These are phyloP conservation scores for Zymoseptoria brevis DNA, from an alignment of 2,329 filamentous ascomycete species.

Conservation along the genomic window DNA sequence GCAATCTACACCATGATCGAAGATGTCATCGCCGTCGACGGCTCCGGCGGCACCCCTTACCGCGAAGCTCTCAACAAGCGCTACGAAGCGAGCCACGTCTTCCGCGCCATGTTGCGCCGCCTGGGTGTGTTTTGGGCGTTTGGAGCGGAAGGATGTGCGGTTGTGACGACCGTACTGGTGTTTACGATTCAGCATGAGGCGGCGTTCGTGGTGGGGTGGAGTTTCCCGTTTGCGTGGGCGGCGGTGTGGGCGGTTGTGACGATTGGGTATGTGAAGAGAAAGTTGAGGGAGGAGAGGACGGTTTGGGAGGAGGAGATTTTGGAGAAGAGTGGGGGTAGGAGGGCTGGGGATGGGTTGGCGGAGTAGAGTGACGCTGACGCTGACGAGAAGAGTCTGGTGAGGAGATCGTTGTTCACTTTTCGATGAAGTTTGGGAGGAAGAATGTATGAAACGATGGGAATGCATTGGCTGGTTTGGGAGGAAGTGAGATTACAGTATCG, in stretches of 20 bases:
- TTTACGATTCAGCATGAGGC: slow-evolving; percentile 42
- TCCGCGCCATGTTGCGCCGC: slow-evolving; percentile 16
- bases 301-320: slow-evolving; percentile 30
- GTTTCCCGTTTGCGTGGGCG: slow-evolving; percentile 43
- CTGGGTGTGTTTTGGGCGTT: slow-evolving; percentile 48
- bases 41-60: slow-evolving; percentile 45
- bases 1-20: slow-evolving; percentile 49
- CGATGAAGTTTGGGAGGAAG: not conserved
- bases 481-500: too few relatives aligned
- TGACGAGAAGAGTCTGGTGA: not conserved
- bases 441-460: too few relatives aligned
- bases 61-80: slow-evolving; percentile 44
- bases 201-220: slow-evolving; percentile 45
- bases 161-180: slow-evolving; percentile 37
- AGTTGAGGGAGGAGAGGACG: slow-evolving; percentile 28
- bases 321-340: slow-evolving; percentile 11
- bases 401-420: not conserved
- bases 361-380: not conserved
- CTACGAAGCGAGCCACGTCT: slow-evolving; percentile 35
- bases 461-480: too few relatives aligned
- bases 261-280: slow-evolving; percentile 37
- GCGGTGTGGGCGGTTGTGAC: slow-evolving; percentile 41
- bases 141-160: slow-evolving; percentile 35
- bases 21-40: slow-evolving; percentile 47
- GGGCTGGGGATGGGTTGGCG: not conserved